Evolutionary conservation across 2,329 filamentous ascomycete species (phyloP), one percentile per base, ranked within the genome.

Genomic region (Cladosporium sp.): DNA sequence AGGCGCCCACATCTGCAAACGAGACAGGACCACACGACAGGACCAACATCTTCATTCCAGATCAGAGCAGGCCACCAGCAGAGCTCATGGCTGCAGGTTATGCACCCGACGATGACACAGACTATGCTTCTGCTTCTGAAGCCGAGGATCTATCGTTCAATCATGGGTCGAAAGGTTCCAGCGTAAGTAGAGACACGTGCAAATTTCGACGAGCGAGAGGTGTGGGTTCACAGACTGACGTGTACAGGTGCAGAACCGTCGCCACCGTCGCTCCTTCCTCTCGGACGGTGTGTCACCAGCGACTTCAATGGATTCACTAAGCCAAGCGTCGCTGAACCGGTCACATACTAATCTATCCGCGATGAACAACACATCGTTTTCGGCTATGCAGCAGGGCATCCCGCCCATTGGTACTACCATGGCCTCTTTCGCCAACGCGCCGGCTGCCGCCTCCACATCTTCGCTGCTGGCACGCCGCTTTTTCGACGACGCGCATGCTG

Each of bases 261-360:
- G 83, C 60, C 82, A 82, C 61, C 87, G 88, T 61, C 83, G 84
- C 40, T 89, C 88, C 12, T 83, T 83, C 65, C 74, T 83, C 59
- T 82, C 80, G 58, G 86, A 89, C 57, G 87, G 86, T 28, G 80
- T 96, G 47, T 96, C 91, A 20, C 90, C 91, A 13, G 90, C 91
- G 19, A 89, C 89, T 0, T 97, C 92, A 1, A 91, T 95, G 86
- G 91, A 96, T 69, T 96, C 92, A 0, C 86, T 96, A 63, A 91
- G 88, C 64, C 87, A 83, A 49, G 76, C 82, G 51, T 87, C 88
- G 6, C 82, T 85, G 15, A 80, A 76, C 32, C 77, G 85, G 64
- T 80, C 79, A 35, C 80, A 83, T 61, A 80, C 76, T 59, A 87
- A 89, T 64, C 60, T 71, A 40, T 71, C 72, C 58, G 68, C 71